phyloP scores from a whole-genome alignment of 805 yeast species.

The Debaryomyces castellii region DNA sequence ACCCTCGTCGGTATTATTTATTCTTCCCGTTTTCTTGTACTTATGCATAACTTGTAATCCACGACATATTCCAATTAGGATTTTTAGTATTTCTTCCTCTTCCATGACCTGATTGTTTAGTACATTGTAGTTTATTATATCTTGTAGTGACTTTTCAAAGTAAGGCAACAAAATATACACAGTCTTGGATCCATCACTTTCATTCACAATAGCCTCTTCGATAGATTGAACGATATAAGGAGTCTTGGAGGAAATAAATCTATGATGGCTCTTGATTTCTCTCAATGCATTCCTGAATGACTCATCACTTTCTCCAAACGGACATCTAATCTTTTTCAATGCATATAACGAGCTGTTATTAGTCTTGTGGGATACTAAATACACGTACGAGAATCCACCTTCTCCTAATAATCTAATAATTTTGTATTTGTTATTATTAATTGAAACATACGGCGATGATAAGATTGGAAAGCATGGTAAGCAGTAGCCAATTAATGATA shows the following conservation, averaged over 20 bases:
- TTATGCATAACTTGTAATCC: conserved; percentile 79
- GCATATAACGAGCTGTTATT: conserved; percentile 57
- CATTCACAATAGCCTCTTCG: conserved; percentile 72
- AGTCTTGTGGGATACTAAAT: conserved; percentile 57
- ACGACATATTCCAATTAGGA: conserved; percentile 67
- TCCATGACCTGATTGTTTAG: conserved; percentile 53
- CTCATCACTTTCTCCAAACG: conserved; percentile 78
- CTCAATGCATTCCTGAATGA: conserved; percentile 59
- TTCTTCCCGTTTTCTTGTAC: conserved; percentile 34
- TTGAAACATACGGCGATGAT: conserved; percentile 54
- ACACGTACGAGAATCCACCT: conserved; percentile 87
- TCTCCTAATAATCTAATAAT: conserved; percentile 80
- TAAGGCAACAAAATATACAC: conserved; percentile 80
- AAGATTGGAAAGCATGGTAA: conserved; percentile 46
- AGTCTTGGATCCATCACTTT: conserved; percentile 75
- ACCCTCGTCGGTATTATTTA: conserved; percentile 19
- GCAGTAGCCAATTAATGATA: conserved; percentile 27
- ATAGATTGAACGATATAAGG: conserved; percentile 68
- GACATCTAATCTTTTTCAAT: conserved; percentile 82
- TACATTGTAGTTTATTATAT: conserved; percentile 64
- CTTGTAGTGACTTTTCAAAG: conserved; percentile 73
- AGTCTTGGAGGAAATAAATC: conserved; percentile 53
- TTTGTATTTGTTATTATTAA: conserved; percentile 62
- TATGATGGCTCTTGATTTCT: conserved; percentile 74
- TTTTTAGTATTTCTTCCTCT: conserved; percentile 61